Base-by-base conservation (phyloP, 2,329 filamentous ascomycete genomes). In the Stachybotrys elegans region DNA sequence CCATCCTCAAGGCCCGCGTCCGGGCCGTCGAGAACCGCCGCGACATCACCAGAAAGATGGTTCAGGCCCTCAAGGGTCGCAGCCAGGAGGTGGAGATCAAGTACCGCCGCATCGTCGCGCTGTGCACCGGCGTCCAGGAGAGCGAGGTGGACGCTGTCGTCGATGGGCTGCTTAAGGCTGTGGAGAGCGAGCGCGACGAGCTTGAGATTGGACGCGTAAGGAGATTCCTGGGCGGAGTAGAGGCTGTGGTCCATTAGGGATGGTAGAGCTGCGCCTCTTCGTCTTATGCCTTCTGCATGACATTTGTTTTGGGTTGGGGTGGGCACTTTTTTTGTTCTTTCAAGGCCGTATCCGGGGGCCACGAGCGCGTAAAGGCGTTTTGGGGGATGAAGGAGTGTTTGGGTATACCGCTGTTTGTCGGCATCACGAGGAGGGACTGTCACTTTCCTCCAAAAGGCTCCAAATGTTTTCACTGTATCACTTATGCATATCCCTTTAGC, bases 51-150 rank as follows among this genome's bases (percentile, higher is more conserved):
- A 71, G 79, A 43, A 78, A 80, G 41, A 80, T 85, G 53, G 83
- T 89, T 2, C 76, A 78, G 16, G 78, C 78, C 6, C 75, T 98
- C 8, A 84, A 88, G 60, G 83, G 84, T 22, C 83, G 87, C 47
- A 92, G 88, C 54, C 84, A 83, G 5, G 90, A 95, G 43, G 75
- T 95, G 4, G 92, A 95, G 58, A 75, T 85, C 52, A 89, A 93
- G 65, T 96, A 96, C 61, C 79, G 90, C 21, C 86, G 85, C 52
- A 88, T 97, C 22, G 89, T 98, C 20, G 83, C 86, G 43, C 71
- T 96, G 12, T 96, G 92, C 60, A 95, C 90, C 0, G 83, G 82
- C 8, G 86, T 91, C 25, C 76, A 81, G 1, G 89, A 94, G 49
- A 75, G 76, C 8, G 79, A 88, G 46, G 86, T 97, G 13, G 93